A percentile compares a stretch with the other conserved stretches of the same genome.
Conservation (phyloP, 1,284 basidiomycete species). For the Cutaneotrichosporon sp. region DNA sequence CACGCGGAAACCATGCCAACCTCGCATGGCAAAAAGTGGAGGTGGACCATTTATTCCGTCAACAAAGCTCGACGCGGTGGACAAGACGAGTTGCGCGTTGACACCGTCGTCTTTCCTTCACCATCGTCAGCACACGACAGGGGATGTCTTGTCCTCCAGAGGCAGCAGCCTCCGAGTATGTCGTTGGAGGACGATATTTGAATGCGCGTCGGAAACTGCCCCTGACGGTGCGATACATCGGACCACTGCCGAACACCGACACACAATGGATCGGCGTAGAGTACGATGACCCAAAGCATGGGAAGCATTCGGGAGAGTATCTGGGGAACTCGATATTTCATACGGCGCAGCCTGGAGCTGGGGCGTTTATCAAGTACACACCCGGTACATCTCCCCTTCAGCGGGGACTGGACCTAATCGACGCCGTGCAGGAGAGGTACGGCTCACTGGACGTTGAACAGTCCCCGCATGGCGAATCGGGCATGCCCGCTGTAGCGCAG, state of each 20-base stretch:
- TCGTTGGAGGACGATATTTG: slow-evolving; percentile 31
- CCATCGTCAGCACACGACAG: not conserved
- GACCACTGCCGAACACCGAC: slow-evolving; percentile 22
- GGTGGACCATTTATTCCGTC: not conserved
- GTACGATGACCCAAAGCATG: slow-evolving; percentile 80
- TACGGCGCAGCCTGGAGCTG: slow-evolving; percentile 33
- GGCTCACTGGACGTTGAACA: slow-evolving; percentile 32
- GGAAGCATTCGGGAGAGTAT: slow-evolving; percentile 80
- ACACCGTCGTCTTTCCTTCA: not conserved
- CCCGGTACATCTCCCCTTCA: slow-evolving; percentile 2
- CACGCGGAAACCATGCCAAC: not conserved
- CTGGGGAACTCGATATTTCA: slow-evolving; percentile 72
- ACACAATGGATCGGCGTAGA: slow-evolving; percentile 81
- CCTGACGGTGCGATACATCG: slow-evolving; percentile 40
- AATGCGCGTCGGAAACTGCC: slow-evolving; percentile 32
- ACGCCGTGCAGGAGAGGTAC: slow-evolving; percentile 71
- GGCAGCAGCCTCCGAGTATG: slow-evolving; percentile 2
- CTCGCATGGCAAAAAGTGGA: not conserved
- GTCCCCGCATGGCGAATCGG: slow-evolving; percentile 45
- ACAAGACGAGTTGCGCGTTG: no score
- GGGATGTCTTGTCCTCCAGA: not conserved
- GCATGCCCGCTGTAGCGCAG: slow-evolving; percentile 48
- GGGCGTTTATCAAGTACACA: slow-evolving; percentile 37
- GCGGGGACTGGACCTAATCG: slow-evolving; percentile 65
- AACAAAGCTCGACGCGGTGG: no score